Conservation (phyloP, 352 stramenopile genomes). For the Thalassiosira mediterranea region DNA sequence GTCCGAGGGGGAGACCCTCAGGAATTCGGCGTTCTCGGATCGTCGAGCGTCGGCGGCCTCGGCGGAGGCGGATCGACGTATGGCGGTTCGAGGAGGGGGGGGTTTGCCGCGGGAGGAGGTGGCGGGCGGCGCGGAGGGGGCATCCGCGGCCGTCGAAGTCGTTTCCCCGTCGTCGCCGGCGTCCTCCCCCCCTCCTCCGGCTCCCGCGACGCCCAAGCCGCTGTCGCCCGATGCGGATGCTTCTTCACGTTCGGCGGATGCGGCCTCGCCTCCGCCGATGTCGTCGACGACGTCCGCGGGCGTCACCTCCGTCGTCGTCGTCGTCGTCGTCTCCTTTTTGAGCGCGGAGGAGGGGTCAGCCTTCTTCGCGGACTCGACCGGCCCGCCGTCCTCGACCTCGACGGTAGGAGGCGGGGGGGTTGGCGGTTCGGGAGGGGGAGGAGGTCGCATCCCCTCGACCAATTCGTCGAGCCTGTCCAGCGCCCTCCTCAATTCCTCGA, state of each 20-base stretch:
- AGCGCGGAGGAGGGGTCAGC: too few species aligned
- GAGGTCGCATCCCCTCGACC: background rate
- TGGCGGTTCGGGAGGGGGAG: too few species aligned
- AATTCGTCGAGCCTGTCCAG: conserved; percentile 15
- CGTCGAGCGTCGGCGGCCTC: background rate
- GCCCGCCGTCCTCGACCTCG: too few species aligned
- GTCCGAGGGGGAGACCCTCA: conserved; percentile 41
- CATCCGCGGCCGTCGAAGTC: background rate
- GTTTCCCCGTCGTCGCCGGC: background rate
- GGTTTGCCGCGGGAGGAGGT: background rate
- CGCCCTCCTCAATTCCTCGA: conserved; percentile 3
- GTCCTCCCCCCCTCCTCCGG: background rate
- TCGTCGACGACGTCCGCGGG: background rate
- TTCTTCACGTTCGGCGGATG: background rate
- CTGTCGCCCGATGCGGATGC: background rate
- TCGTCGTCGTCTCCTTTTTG: background rate
- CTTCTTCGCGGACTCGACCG: too few species aligned
- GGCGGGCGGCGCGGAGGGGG: background rate
- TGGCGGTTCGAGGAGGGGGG: background rate
- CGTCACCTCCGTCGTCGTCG: background rate
- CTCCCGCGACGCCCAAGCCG: background rate
- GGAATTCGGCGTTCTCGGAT: conserved; percentile 35
- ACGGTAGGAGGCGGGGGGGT: background rate
- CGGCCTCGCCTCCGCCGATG: background rate
- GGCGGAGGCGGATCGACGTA: background rate